Conservation (phyloP, 2,329 filamentous ascomycete species). For the Aspergillus sp. region DNA sequence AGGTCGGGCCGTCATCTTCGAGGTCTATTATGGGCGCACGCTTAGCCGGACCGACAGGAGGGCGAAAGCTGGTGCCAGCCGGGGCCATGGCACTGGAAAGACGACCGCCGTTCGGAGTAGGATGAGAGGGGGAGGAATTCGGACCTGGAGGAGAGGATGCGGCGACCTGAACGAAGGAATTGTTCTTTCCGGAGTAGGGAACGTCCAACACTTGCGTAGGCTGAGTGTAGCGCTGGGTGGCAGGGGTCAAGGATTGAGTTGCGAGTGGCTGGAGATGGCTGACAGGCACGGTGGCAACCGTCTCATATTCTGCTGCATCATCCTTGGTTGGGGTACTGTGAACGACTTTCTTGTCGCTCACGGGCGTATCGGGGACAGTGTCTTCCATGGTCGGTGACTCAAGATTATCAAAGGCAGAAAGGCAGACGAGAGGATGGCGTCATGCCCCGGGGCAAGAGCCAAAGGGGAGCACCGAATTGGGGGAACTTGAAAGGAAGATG, state of each 20-base stretch:
- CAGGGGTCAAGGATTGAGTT: constrained; percentile 44
- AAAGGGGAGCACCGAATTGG: not conserved
- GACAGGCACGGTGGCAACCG: constrained; percentile 52
- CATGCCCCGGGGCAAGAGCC: constrained; percentile 6
- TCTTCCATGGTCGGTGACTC: constrained; percentile 37
- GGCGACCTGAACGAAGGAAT: constrained; percentile 70
- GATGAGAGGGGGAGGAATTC: constrained; percentile 44
- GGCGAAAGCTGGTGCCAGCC: constrained; percentile 69
- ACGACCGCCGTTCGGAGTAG: constrained; percentile 41
- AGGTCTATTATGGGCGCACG: constrained; percentile 47
- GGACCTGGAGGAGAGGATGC: constrained; percentile 78
- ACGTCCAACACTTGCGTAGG: constrained; percentile 61
- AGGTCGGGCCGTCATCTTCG: constrained; percentile 58
- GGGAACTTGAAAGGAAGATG: not conserved
- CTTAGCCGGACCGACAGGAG: constrained; percentile 48
- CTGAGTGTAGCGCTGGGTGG: constrained; percentile 58
- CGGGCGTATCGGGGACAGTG: constrained; percentile 44
- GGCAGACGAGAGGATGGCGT: constrained; percentile 2
- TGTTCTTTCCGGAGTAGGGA: constrained; percentile 36
- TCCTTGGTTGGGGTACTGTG: constrained; percentile 28
- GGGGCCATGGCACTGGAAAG: constrained; percentile 70
- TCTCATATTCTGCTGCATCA: constrained; percentile 49
- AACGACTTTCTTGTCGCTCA: constrained; percentile 36
- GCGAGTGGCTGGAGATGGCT: constrained; percentile 22
- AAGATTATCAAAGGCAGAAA: not conserved